These are phyloP conservation scores for Ceratobasidium sp. DNA, from an alignment of 1,284 basidiomycete species.

Conservation along the genomic window DNA sequence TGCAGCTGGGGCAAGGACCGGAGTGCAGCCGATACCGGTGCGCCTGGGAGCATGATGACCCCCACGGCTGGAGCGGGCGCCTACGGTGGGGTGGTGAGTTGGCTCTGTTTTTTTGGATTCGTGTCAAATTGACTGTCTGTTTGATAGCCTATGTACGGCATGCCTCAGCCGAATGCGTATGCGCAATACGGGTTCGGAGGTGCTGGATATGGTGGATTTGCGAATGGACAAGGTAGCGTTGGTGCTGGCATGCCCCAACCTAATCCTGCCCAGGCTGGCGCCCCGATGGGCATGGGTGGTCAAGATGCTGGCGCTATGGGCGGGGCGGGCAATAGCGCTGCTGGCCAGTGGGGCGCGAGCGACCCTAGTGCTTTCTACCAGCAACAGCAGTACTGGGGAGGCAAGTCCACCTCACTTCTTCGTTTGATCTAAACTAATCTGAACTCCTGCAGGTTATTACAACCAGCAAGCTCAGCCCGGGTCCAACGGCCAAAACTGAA, in stretches of 20 bases:
- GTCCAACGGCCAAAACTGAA: constrained; percentile 44
- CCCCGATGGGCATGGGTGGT: constrained; percentile 55
- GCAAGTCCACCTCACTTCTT: constrained; percentile 54
- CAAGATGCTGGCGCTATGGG: constrained; percentile 50
- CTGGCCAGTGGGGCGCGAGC: constrained; percentile 61
- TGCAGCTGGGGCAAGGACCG: constrained; percentile 98
- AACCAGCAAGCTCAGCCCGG: constrained; percentile 55
- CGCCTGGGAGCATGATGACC: constrained; percentile 61
- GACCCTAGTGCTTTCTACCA: constrained; percentile 74
- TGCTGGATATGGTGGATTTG: constrained; percentile 67
- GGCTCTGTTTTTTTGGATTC: constrained; percentile 24
- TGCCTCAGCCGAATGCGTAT: constrained; percentile 79
- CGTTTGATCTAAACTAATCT: neutral
- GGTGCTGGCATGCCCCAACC: constrained; percentile 63
- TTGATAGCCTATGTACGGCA: constrained; percentile 77
- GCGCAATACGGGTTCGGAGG: constrained; percentile 78
- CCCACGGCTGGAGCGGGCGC: constrained; percentile 58
- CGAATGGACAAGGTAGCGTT: constrained; percentile 53
- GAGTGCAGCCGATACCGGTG: constrained; percentile 66
- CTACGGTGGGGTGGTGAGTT: constrained; percentile 73
- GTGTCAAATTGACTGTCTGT: constrained; percentile 6
- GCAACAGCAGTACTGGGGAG: constrained; percentile 76
- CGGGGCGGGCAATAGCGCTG: constrained; percentile 59
- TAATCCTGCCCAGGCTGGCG: constrained; percentile 55
- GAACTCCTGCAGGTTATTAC: constrained; percentile 34